Evolutionary conservation across 169 alveolate genomes (phyloP), one percentile per base, ranked within the genome.

Genomic region (Plasmodium vivax): DNA sequence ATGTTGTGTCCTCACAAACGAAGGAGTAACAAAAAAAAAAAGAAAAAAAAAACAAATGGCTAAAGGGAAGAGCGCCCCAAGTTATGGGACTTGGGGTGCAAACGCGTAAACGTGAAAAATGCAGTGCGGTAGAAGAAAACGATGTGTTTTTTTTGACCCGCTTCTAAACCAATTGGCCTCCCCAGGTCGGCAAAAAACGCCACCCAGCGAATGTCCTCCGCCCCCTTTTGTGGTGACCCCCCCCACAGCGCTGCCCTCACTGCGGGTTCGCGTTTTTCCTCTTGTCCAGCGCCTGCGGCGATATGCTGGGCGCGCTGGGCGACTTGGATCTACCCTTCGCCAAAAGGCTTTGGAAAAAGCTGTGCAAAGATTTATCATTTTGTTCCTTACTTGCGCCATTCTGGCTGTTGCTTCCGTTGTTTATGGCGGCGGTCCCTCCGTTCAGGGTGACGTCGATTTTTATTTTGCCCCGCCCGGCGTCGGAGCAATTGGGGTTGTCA

Each of bases 291-390:
- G 73, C 14, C 47, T 38, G 71, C 27, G 74, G 82, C 2, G 75
- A 8, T n/a, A 87, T 87, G 82, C 32, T 75, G 16, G 93, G 88
- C 4, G 85, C 87, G 81, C 82, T 87, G 14, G 93, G 93, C 10
- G 93, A 87, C 71, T 87, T 87, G 14, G 93, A 87, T 38, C 93
- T 75, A 56, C 93, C 93, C 81, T 87, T 87, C 3, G 85, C 93
- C 23, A 87, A 79, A 32, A 87, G 93, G 34, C 62, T 87, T 87
- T 87, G 93, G 77, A 87, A 87, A 87, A 87, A 87, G 23, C 93
- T 87, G 34, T 87, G 93, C 56, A 87, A 75, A 75, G 85, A 87
- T 77, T 87, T 71, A 38, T 87, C 93, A 14, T 56, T 87, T 77
- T 87, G 79, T n/a, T 87, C 93, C 47, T 47, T 62, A 62, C 51